Evolutionary conservation across 2,329 filamentous ascomycete species (phyloP), one percentile per base, ranked within the genome.

Genomic region (Achaetomium macrosporum): DNA sequence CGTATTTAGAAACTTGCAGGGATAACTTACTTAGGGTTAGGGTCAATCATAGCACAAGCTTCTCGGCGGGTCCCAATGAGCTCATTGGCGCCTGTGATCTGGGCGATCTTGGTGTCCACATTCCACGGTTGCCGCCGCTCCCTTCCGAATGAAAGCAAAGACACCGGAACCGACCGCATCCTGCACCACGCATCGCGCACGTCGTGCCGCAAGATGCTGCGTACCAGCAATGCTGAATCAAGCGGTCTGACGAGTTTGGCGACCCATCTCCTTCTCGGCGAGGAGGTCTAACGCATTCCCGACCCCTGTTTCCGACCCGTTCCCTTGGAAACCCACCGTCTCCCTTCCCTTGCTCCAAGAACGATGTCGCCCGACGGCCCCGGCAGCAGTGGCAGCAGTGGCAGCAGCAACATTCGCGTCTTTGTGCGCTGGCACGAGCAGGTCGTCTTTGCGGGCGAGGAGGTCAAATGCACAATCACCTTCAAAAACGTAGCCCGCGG

Each of bases 361-460:
- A 48, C 47, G 37, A 61, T 57, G 51, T 46, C 54, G 51, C 50
- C 57, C 45, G 48, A 58, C 55, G 46, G 51, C 46, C 47, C 43
- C 42, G 37, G 42, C 42, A 40, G 7, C 25, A 31, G 25, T 41
- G 35, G 12, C 39, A 36, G n/a, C 44, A 42, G 15, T 39, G 19
- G 25, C 45, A 42, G 30, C 33, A 75, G 74, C 72, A 92, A 95
- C 75, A 90, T 99, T 68, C 88, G 91, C 70, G 92, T 96, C 71
- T 96, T 92, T 69, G 89, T 99, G 70, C 85, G 86, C 73, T 99
- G 92, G 88, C 87, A 90, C 69, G 88, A 95, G 67, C 85, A 92
- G 69, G 91, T 88, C 57, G 89, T 99, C 64, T 99, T 97, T 73
- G 89, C 93, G 53, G 93, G 93, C 71, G 93, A 99, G 76, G 87